A percentile compares a stretch with the other conserved stretches of the same genome.
Evolutionary conservation across 2,329 filamentous ascomycete species (phyloP).

Genomic region (Talaromyces sp.): DNA sequence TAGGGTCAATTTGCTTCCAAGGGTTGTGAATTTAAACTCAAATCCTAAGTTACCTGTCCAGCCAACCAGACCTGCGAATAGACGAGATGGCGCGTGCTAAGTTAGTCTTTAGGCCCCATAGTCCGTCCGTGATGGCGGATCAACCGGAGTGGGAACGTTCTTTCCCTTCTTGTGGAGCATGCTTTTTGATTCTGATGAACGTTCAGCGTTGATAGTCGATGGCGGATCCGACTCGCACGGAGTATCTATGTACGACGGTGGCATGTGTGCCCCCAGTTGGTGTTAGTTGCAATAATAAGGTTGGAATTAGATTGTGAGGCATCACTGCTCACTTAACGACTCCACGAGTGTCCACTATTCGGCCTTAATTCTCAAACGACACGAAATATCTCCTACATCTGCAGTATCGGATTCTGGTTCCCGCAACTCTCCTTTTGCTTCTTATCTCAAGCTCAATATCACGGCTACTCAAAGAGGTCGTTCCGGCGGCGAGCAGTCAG

Average conservation of each 20-base stretch:
- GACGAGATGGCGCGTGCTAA: background rate
- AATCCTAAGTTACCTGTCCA: background rate
- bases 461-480: background rate
- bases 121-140: background rate
- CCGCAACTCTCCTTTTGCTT: background rate
- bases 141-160: background rate
- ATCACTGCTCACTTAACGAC: background rate
- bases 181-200: background rate
- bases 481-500: background rate
- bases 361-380: background rate
- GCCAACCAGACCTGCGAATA: background rate
- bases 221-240: too few species aligned
- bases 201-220: background rate
- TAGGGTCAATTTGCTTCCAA: background rate
- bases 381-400: background rate
- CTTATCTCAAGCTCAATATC: background rate
- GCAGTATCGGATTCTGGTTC: background rate
- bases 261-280: background rate
- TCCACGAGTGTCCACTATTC: background rate
- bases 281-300: too few species aligned
- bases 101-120: background rate
- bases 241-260: too few species aligned
- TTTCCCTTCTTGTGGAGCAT: background rate
- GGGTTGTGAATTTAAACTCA: slow-evolving; percentile 5
- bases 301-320: background rate